phyloP scores from a whole-genome alignment of 139 green algal genomes.

The Coccomyxa sp. region DNA sequence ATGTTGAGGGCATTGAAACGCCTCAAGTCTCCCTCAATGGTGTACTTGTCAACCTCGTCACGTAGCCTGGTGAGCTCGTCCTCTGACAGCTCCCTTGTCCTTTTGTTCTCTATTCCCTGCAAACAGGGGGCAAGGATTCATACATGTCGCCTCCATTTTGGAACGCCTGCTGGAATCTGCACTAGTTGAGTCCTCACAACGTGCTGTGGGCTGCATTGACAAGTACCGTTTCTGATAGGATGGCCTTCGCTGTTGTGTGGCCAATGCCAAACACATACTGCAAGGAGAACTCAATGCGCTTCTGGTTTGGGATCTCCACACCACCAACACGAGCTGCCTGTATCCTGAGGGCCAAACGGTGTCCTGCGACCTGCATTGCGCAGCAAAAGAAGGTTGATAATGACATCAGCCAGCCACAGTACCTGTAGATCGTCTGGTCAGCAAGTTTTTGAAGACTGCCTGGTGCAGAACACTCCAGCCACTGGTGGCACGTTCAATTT shows the following conservation, averaged over 20 bases:
- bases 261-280: slow-evolving; percentile 98
- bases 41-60: slow-evolving; percentile 89
- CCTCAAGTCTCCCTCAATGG: slow-evolving; percentile 86
- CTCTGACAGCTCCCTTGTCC: slow-evolving; percentile 88
- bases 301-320: slow-evolving; percentile 98
- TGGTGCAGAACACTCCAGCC: neutral
- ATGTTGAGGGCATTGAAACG: slow-evolving; percentile 88
- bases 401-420: neutral
- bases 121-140: neutral
- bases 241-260: slow-evolving; percentile 82
- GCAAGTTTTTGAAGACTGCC: neutral
- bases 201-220: no score
- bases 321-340: slow-evolving; percentile 87
- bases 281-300: slow-evolving; percentile 90
- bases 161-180: no score
- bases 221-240: slow-evolving; percentile 70
- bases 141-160: neutral
- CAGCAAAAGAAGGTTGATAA: neutral
- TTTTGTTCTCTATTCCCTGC: slow-evolving; percentile 94
- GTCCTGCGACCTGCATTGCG: neutral
- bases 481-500: neutral
- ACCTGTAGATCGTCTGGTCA: neutral
- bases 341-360: slow-evolving; percentile 60
- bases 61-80: slow-evolving; percentile 94
- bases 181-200: no score